Evolutionary conservation across 495 filamentous ascomycete genomes (phyloP).

Genomic region (Jackrogersella minutella): DNA sequence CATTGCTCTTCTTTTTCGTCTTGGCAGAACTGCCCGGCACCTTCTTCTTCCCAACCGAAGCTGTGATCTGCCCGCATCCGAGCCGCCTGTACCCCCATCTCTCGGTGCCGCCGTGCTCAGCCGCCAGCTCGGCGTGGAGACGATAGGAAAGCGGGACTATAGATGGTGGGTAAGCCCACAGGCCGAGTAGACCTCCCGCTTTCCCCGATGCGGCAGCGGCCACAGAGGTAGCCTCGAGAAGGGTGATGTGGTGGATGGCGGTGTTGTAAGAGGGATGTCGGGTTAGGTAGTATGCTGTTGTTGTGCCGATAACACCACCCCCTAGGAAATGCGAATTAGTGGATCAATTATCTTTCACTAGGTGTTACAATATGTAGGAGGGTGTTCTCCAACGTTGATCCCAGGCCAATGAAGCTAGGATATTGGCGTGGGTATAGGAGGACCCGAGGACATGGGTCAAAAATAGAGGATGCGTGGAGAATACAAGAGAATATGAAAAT

Average conservation of each 20-base stretch:
- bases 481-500: not conserved
- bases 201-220: conserved; percentile 95
- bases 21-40: conserved; percentile 15
- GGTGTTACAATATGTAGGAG: not conserved
- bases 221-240: conserved; percentile 88
- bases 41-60: conserved; percentile 58
- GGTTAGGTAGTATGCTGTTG: conserved; percentile 91
- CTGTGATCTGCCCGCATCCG: conserved; percentile 75
- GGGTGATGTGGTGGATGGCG: conserved; percentile 76
- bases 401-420: conserved; percentile 3
- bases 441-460: conserved; percentile 6
- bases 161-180: conserved; percentile 90
- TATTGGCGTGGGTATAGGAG: not conserved
- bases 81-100: conserved; percentile 89
- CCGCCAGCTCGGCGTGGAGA: conserved; percentile 84
- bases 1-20: conserved; percentile 43
- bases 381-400: conserved; percentile 29
- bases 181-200: conserved; percentile 87
- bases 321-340: conserved; percentile 58
- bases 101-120: conserved; percentile 80
- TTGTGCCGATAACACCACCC: conserved; percentile 94
- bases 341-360: conserved; percentile 1
- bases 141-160: conserved; percentile 88
- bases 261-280: conserved; percentile 86
- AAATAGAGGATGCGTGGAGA: too few species aligned